Conservation (phyloP, 345 rosid species). For the Eutrema japonicum region DNA sequence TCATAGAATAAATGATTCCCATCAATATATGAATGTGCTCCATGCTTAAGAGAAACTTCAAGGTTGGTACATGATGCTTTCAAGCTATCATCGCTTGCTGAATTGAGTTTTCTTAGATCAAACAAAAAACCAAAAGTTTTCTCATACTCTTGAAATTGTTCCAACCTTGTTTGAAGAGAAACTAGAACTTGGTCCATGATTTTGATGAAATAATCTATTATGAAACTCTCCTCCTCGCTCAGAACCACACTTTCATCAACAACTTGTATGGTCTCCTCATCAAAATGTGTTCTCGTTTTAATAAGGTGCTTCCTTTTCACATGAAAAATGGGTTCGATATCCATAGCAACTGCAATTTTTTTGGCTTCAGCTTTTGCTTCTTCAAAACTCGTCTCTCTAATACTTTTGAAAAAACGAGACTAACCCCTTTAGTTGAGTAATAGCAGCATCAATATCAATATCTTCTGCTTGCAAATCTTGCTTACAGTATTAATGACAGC, state of each 20-base stretch:
- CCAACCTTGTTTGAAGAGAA: neutral
- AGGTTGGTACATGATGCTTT: neutral
- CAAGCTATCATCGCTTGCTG: neutral
- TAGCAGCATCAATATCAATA: neutral
- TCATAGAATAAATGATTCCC: neutral
- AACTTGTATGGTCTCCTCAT: neutral
- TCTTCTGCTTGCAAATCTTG: neutral
- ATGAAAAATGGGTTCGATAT: neutral
- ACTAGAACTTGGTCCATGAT: neutral
- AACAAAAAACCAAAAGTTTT: neutral
- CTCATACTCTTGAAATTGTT: neutral
- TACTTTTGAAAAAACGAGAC: neutral
- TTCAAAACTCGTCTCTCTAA: neutral
- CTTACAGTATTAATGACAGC: neutral
- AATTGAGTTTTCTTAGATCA: neutral
- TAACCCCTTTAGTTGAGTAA: neutral
- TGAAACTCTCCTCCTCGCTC: neutral
- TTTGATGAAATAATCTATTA: neutral
- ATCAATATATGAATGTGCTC: neutral
- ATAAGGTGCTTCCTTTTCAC: neutral
- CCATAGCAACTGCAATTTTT: neutral
- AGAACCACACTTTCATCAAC: neutral
- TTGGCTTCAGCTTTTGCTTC: neutral
- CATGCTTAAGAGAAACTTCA: neutral
- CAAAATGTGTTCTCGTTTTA: neutral